A percentile compares a stretch with the other conserved stretches of the same genome.
Evolutionary conservation across 768 basidiomycete species (phyloP).

Genomic region (Amanita muscaria): DNA sequence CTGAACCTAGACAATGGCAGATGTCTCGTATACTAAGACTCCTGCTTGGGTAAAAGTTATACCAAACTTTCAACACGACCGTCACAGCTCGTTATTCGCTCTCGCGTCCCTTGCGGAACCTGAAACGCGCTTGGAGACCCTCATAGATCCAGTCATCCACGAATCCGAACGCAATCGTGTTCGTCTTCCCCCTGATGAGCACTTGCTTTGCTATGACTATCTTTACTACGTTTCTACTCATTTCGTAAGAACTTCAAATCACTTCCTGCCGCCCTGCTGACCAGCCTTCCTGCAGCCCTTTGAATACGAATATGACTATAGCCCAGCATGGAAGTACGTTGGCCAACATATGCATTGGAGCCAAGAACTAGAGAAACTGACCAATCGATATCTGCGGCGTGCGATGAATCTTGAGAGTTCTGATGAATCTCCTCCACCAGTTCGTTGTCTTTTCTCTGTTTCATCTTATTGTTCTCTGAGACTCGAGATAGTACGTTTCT

Average conservation of each 20-base stretch:
- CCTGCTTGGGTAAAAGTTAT: slow-evolving; percentile 41
- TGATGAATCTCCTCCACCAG: slow-evolving; percentile 36
- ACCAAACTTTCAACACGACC: slow-evolving; percentile 35
- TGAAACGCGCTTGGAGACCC: slow-evolving; percentile 29
- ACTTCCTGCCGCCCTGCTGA: too few species aligned
- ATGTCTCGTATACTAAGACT: slow-evolving; percentile 44
- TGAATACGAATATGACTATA: slow-evolving; percentile 49
- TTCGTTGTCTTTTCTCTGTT: slow-evolving; percentile 19
- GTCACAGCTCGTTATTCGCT: slow-evolving; percentile 36
- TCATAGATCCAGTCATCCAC: slow-evolving; percentile 24
- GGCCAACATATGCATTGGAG: slow-evolving; percentile 46
- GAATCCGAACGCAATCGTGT: slow-evolving; percentile 32
- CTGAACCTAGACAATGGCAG: slow-evolving; percentile 18
- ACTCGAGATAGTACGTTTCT: slow-evolving; percentile 38
- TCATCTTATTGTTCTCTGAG: not conserved
- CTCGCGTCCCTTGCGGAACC: slow-evolving; percentile 39
- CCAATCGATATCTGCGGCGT: slow-evolving; percentile 35
- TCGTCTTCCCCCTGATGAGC: slow-evolving; percentile 42
- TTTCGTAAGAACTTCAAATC: slow-evolving; percentile 29
- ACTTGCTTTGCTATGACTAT: slow-evolving; percentile 44
- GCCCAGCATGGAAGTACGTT: slow-evolving; percentile 50
- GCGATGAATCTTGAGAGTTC: slow-evolving; percentile 30
- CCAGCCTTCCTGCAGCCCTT: slow-evolving; percentile 31
- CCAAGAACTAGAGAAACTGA: slow-evolving; percentile 29
- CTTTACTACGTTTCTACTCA: slow-evolving; percentile 40